These are phyloP conservation scores for Micractinium sp. DNA, from an alignment of 139 green algal genomes.

Conservation along the genomic window DNA sequence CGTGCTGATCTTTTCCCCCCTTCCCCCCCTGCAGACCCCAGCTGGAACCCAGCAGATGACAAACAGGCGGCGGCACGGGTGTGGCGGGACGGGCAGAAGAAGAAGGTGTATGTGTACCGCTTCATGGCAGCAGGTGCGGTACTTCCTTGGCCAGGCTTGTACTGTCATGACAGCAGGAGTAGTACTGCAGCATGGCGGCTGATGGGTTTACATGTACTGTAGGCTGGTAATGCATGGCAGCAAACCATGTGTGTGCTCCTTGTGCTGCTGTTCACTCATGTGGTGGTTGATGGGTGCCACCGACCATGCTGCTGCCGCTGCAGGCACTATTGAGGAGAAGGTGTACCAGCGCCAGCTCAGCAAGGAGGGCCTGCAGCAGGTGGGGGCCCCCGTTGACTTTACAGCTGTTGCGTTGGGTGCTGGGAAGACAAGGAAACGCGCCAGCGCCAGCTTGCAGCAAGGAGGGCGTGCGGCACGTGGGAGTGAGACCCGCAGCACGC, in stretches of 20 bases:
- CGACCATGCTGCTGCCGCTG: not conserved
- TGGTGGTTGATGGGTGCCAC: no score
- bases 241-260: not conserved
- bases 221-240: no score
- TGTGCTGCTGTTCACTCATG: not conserved
- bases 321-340: slow-evolving; percentile 99
- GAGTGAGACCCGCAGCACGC: no score
- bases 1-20: not conserved
- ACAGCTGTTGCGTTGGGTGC: no score
- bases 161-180: not conserved
- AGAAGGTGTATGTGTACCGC: slow-evolving; percentile 97
- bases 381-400: slow-evolving; percentile 31
- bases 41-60: slow-evolving; percentile 95
- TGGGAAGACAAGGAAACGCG: no score
- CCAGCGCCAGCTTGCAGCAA: no score
- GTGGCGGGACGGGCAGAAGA: slow-evolving; percentile 98
- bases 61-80: slow-evolving; percentile 82
- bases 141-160: not conserved
- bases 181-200: not conserved
- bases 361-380: slow-evolving; percentile 81
- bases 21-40: slow-evolving; percentile 54
- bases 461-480: no score
- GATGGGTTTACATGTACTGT: no score
- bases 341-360: slow-evolving; percentile 96
- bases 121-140: slow-evolving; percentile 81